phyloP scores from a whole-genome alignment of 805 yeast genomes.

The Saturnispora diversa region DNA sequence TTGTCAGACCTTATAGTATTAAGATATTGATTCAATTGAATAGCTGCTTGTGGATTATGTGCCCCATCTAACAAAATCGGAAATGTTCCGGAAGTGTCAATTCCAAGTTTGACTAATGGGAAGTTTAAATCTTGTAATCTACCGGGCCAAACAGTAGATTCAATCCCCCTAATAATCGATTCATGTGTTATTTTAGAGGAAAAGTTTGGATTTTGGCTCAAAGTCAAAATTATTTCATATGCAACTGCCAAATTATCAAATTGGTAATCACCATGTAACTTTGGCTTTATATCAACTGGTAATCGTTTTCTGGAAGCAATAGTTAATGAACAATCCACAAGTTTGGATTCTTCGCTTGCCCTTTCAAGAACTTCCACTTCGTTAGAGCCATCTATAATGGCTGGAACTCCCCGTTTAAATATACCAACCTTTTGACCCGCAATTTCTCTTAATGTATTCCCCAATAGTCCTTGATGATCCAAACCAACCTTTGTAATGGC shows the following conservation, averaged over 20 bases:
- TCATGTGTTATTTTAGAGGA: slow-evolving; percentile 15
- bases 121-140: slow-evolving; percentile 48
- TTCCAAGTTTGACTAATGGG: slow-evolving; percentile 14
- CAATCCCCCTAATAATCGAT: slow-evolving; percentile 43
- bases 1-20: slow-evolving; percentile 16
- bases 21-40: slow-evolving; percentile 55
- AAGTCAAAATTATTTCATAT: slow-evolving; percentile 37
- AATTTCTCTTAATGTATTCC: slow-evolving; percentile 54
- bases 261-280: slow-evolving; percentile 70
- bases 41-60: slow-evolving; percentile 80
- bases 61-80: slow-evolving; percentile 77
- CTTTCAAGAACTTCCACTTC: slow-evolving; percentile 40
- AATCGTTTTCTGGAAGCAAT: slow-evolving; percentile 5
- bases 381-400: slow-evolving; percentile 69
- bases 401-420: slow-evolving; percentile 50
- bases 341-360: slow-evolving; percentile 33
- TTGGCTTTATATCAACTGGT: slow-evolving; percentile 29
- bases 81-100: slow-evolving; percentile 17
- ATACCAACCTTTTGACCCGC: slow-evolving; percentile 86
- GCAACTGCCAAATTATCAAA: slow-evolving; percentile 62
- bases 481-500: slow-evolving; percentile 80
- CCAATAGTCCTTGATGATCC: slow-evolving; percentile 78
- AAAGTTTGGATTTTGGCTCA: neutral
- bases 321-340: slow-evolving; percentile 26
- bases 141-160: slow-evolving; percentile 73